A percentile compares a stretch with the other conserved stretches of the same genome.
phyloP scores from a whole-genome alignment of 2,329 filamentous ascomycete genomes.

The Trichoderma sp. region DNA sequence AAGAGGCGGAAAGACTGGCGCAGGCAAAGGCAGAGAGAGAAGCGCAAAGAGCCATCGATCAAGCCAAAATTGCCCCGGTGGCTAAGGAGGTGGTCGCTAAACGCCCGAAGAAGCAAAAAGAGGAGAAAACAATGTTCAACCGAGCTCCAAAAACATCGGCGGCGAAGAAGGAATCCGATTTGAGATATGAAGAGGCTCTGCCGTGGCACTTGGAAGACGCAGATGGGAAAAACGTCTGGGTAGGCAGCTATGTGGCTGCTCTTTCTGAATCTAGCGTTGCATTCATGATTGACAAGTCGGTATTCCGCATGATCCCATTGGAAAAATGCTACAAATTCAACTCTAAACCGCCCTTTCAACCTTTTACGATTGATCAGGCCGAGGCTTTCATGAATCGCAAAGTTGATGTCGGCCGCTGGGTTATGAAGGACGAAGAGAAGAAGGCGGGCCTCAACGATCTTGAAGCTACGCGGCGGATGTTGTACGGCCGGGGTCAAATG shows the following conservation, averaged over 20 bases:
- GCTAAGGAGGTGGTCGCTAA: conserved; percentile 55
- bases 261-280: conserved; percentile 84
- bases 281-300: conserved; percentile 64
- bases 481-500: conserved; percentile 53
- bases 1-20: conserved; percentile 62
- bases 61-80: conserved; percentile 89
- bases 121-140: conserved; percentile 84
- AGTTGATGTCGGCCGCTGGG: conserved; percentile 73
- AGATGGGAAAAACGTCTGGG: conserved; percentile 91
- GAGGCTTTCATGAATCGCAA: conserved; percentile 81
- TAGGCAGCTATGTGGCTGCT: conserved; percentile 84
- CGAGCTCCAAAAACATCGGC: conserved; percentile 77
- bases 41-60: conserved; percentile 78
- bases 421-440: conserved; percentile 65
- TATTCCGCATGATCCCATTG: conserved; percentile 81
- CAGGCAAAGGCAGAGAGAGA: conserved; percentile 76
- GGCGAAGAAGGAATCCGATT: conserved; percentile 67
- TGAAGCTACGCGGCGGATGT: conserved; percentile 52
- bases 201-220: conserved; percentile 98
- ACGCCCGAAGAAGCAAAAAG: conserved; percentile 61
- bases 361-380: conserved; percentile 76
- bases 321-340: conserved; percentile 95
- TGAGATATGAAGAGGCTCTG: conserved; percentile 89
- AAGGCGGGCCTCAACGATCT: conserved; percentile 55
- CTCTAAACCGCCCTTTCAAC: conserved; percentile 73